A percentile compares a stretch with the other conserved stretches of the same genome.
phyloP scores from a whole-genome alignment of 1,139 yeast genomes.

The Hemisphaericaspora lyxosophila region DNA sequence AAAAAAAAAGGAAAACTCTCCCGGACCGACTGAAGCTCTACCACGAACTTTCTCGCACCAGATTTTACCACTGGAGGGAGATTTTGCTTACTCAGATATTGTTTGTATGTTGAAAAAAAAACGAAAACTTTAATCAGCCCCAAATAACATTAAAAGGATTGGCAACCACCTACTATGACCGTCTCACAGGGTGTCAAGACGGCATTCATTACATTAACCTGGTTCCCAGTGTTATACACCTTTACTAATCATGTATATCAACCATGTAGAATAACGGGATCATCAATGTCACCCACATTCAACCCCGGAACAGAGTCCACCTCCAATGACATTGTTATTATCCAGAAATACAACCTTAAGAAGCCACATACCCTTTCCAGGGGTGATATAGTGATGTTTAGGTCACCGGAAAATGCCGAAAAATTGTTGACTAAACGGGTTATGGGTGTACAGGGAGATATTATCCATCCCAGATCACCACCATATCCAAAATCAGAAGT shows the following conservation, averaged over 20 bases:
- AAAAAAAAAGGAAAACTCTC: background rate
- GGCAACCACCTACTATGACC: conserved; percentile 6
- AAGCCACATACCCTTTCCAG: conserved; percentile 45
- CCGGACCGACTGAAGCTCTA: no score
- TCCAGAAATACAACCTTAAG: conserved; percentile 63
- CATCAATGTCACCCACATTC: conserved; percentile 87
- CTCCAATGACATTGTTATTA: conserved; percentile 63
- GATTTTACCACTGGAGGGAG: no score
- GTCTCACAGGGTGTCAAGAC: conserved; percentile 19
- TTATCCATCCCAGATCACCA: conserved; percentile 52
- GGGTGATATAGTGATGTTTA: conserved; percentile 75
- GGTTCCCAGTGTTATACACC: conserved; percentile 81
- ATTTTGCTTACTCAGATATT: background rate
- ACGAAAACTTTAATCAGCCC: background rate
- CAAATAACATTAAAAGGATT: background rate
- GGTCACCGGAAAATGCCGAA: conserved; percentile 79
- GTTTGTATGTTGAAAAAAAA: background rate
- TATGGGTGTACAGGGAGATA: conserved; percentile 72
- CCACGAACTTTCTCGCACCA: no score
- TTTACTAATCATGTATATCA: conserved; percentile 71
- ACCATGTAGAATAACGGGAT: conserved; percentile 76
- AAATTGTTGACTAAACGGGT: conserved; percentile 74
- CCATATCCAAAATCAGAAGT: conserved; percentile 66
- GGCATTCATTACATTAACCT: conserved; percentile 39
- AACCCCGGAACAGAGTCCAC: conserved; percentile 61